These are phyloP conservation scores for Starmerella apis DNA, from an alignment of 805 yeast genomes.

Conservation along the genomic window DNA sequence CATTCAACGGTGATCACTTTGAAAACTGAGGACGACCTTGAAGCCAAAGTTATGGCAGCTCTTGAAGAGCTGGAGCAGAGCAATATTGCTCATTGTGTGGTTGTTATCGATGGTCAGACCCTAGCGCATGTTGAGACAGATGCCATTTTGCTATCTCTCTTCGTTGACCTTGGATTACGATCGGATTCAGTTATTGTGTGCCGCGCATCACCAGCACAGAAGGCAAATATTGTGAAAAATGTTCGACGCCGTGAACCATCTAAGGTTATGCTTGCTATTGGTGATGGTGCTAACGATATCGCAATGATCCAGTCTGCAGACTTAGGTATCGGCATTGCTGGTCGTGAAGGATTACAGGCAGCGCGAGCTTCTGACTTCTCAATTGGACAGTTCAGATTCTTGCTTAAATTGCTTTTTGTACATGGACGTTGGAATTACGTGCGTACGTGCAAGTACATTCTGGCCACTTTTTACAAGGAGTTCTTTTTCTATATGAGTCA, in stretches of 20 bases:
- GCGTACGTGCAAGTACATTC: slow-evolving; percentile 80
- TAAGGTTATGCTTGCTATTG: slow-evolving; percentile 86
- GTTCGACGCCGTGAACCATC: slow-evolving; percentile 60
- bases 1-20: slow-evolving; percentile 80
- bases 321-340: slow-evolving; percentile 94
- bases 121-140: slow-evolving; percentile 63
- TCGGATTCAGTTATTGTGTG: slow-evolving; percentile 90
- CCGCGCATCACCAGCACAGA: slow-evolving; percentile 94
- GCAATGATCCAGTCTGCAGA: slow-evolving; percentile 99
- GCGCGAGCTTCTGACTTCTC: slow-evolving; percentile 92
- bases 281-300: slow-evolving; percentile 98
- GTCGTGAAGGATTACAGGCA: slow-evolving; percentile 94
- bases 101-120: slow-evolving; percentile 91
- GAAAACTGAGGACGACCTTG: slow-evolving; percentile 44
- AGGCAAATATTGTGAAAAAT: slow-evolving; percentile 74
- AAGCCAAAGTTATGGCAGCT: slow-evolving; percentile 63
- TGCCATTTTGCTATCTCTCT: slow-evolving; percentile 56
- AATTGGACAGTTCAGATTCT: slow-evolving; percentile 83
- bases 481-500: slow-evolving; percentile 81
- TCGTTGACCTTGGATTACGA: slow-evolving; percentile 73
- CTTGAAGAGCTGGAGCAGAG: slow-evolving; percentile 62
- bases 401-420: slow-evolving; percentile 72
- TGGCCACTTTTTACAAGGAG: slow-evolving; percentile 92
- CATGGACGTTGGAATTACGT: slow-evolving; percentile 95
- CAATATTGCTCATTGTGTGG: slow-evolving; percentile 82